Evolutionary conservation across 2,329 filamentous ascomycete genomes (phyloP).

Genomic region (Scleromitrula shiraiana): DNA sequence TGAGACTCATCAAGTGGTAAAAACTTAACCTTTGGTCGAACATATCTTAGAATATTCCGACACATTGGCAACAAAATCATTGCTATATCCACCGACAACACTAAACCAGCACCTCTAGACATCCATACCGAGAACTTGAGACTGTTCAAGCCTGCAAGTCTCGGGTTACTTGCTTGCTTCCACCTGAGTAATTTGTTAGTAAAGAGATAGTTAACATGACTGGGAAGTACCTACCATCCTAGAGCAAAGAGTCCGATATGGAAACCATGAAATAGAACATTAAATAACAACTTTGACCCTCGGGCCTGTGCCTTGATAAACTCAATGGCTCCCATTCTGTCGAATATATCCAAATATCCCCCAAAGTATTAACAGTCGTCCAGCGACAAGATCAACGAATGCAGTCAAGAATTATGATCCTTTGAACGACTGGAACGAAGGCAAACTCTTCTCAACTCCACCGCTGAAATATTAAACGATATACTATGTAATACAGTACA

Average conservation of each 20-base stretch:
- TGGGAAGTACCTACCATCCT: slow-evolving; percentile 62
- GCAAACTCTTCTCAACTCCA: neutral
- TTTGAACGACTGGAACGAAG: neutral
- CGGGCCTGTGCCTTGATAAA: slow-evolving; percentile 56
- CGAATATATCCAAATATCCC: slow-evolving; percentile 16
- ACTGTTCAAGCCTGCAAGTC: slow-evolving; percentile 69
- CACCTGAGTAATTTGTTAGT: slow-evolving; percentile 47
- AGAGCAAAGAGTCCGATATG: slow-evolving; percentile 74
- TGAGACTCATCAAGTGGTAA: slow-evolving; percentile 92
- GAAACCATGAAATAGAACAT: slow-evolving; percentile 70
- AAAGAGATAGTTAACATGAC: neutral
- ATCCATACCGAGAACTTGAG: slow-evolving; percentile 91
- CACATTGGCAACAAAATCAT: slow-evolving; percentile 93
- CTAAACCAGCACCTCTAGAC: slow-evolving; percentile 84
- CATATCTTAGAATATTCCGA: slow-evolving; percentile 73
- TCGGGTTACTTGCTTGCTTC: slow-evolving; percentile 62
- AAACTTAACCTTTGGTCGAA: slow-evolving; percentile 82
- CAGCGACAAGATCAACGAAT: slow-evolving; percentile 39
- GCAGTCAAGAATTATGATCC: neutral
- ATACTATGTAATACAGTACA: slow-evolving; percentile 22
- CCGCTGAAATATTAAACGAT: slow-evolving; percentile 22
- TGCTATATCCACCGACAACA: slow-evolving; percentile 74
- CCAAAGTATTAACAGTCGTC: slow-evolving; percentile 41
- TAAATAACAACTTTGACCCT: slow-evolving; percentile 65
- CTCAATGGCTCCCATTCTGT: slow-evolving; percentile 21